A percentile compares a stretch with the other conserved stretches of the same genome.
phyloP scores from a whole-genome alignment of 257 asterid species.

The Penstemon barbatus region DNA sequence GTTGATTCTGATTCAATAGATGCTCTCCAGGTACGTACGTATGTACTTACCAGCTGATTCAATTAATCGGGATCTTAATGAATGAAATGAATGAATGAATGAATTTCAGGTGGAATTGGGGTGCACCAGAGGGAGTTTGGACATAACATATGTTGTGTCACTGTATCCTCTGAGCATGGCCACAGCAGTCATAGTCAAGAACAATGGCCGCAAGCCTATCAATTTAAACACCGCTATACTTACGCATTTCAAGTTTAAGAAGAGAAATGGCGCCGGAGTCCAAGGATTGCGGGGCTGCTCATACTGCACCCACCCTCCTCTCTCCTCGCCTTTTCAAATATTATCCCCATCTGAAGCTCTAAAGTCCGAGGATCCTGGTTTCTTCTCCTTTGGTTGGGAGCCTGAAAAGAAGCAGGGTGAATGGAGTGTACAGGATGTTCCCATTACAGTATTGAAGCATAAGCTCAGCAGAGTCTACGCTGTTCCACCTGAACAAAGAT shows the following conservation, averaged over 20 bases:
- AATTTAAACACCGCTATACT: conserved; percentile 54
- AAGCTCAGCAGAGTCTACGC: conserved; percentile 74
- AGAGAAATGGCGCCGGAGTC: conserved; percentile 57
- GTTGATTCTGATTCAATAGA: conserved; percentile 80
- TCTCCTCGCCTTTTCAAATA: conserved; percentile 61
- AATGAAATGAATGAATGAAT: too few relatives aligned
- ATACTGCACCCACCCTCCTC: conserved; percentile 68
- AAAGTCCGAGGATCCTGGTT: conserved; percentile 63
- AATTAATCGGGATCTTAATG: not conserved
- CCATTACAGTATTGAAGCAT: conserved; percentile 61
- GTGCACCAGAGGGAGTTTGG: conserved; percentile 56
- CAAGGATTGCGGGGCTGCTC: conserved; percentile 65
- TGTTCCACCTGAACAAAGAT: conserved; percentile 55
- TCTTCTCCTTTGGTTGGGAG: conserved; percentile 70
- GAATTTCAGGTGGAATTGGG: conserved; percentile 60
- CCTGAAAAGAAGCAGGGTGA: conserved; percentile 63
- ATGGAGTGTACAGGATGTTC: conserved; percentile 74
- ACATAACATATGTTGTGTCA: conserved; percentile 59
- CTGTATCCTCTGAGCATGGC: conserved; percentile 73
- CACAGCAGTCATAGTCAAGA: conserved; percentile 71
- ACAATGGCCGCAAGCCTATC: conserved; percentile 59
- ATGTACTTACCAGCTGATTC: not conserved
- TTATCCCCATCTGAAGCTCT: conserved; percentile 63
- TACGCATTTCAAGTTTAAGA: conserved; percentile 53
- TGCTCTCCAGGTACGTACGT: conserved; percentile 61